Evolutionary conservation across 2,329 filamentous ascomycete genomes (phyloP), one percentile per base, ranked within the genome.

Genomic region (Cladosporium sp.): DNA sequence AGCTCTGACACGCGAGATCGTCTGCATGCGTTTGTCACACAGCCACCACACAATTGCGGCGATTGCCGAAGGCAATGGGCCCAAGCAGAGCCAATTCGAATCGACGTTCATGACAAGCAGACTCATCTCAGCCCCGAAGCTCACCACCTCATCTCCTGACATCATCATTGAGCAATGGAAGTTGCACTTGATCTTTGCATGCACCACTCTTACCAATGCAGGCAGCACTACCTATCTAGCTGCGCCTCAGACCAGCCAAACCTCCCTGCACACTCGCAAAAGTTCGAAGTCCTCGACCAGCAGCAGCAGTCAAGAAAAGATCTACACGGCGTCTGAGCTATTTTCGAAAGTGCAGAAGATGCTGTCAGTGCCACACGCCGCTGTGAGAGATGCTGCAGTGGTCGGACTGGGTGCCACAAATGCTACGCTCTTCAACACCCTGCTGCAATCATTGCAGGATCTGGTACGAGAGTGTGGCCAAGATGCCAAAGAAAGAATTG

Each of bases 101-200:
- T 39, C 52, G 17, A 60, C 60, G n/a, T 58, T 52, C 42, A 37
- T 50, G 25, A 47, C 45, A n/a, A 78, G 79, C 25, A 86, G 80
- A 67, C 58, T 66, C 9, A 79, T 77, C 64, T 79, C 84, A 68
- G 83, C 81, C 59, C 52, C 52, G 13, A 85, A 73, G 15, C 62
- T 75, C 34, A 71, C 82, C 58, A 87, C 85, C 2, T 87, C 88
- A 0, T 45, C 42, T 45, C 89, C 92, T 0, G 91, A 96, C 66
- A 85, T 96, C 20, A 80, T 97, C 58, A 85, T 99, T 58, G 95
- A 97, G 73, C 94, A 99, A 71, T 99, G 93, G 93, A 97, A 97
- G 73, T 78, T 97, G 2, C 97, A 97, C 71, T 80, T 99, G 24
- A 92, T 97, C 56, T 97, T 99, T 75, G 94, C 93, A 9, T 99